Percentiles rank a stretch among this genome's conserved stretches.
Conservation (phyloP, 2,329 filamentous ascomycete species). For the Hypoxylon sp. region DNA sequence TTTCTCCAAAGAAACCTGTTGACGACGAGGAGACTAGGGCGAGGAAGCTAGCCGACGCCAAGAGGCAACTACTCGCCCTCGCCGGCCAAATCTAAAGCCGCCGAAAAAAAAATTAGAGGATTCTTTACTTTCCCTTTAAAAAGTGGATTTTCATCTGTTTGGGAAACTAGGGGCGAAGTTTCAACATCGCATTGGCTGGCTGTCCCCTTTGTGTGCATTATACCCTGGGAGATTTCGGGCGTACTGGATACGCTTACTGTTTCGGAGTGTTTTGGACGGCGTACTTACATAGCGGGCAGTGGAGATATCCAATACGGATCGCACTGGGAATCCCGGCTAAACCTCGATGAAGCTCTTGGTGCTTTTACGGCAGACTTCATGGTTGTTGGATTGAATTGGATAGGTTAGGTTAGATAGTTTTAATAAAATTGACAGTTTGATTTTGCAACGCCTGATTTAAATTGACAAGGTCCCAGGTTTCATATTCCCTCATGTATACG, state of each 20-base stretch:
- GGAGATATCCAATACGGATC: constrained; percentile 16
- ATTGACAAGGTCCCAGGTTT: constrained; percentile 11
- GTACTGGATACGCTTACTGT: constrained; percentile 44
- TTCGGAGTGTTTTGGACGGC: constrained; percentile 42
- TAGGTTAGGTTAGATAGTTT: constrained; percentile 19
- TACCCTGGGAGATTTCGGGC: constrained; percentile 44
- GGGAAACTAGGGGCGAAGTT: constrained; percentile 1
- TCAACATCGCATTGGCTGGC: constrained; percentile 13
- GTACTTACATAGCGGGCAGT: constrained; percentile 26
- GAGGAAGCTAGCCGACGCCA: constrained; percentile 62
- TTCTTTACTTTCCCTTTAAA: no score
- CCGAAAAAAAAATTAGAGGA: background rate
- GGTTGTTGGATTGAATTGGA: constrained; percentile 3
- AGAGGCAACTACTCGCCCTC: constrained; percentile 62
- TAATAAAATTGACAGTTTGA: constrained; percentile 35
- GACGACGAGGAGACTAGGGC: constrained; percentile 56
- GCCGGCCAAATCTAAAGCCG: constrained; percentile 45
- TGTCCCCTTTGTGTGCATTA: constrained; percentile 41
- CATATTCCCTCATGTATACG: constrained; percentile 32
- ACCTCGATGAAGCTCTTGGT: constrained; percentile 15
- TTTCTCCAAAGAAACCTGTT: constrained; percentile 15
- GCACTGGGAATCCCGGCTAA: constrained; percentile 21
- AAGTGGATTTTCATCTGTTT: background rate
- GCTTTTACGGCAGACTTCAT: constrained; percentile 12
- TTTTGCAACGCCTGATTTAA: constrained; percentile 16